Evolutionary conservation across 495 filamentous ascomycete genomes (phyloP).

Genomic region (Penicillium herquei): DNA sequence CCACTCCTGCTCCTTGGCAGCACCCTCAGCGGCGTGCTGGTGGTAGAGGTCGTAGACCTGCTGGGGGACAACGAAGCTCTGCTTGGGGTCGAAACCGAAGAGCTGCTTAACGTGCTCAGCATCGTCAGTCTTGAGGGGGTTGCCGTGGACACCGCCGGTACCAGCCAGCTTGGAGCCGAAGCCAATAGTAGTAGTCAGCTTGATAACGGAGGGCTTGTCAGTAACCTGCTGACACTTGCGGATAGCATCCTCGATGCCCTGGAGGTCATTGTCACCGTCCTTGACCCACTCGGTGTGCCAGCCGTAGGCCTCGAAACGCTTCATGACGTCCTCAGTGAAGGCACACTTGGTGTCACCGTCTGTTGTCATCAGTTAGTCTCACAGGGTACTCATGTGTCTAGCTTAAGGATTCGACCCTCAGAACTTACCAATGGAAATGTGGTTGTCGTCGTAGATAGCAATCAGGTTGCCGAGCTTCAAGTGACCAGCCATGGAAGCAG

Average conservation of each 20-base stretch:
- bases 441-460: conserved; percentile 96
- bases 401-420: background rate
- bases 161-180: conserved; percentile 93
- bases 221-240: conserved; percentile 79
- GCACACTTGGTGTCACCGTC: conserved; percentile 93
- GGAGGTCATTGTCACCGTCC: conserved; percentile 88
- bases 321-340: conserved; percentile 96
- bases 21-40: conserved; percentile 78
- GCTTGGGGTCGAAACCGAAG: conserved; percentile 94
- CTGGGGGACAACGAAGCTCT: conserved; percentile 92
- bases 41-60: conserved; percentile 90
- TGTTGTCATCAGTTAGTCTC: conserved; percentile 24
- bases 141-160: conserved; percentile 93
- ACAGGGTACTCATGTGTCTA: background rate
- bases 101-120: conserved; percentile 84
- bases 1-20: conserved; percentile 92
- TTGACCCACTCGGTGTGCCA: conserved; percentile 89
- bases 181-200: conserved; percentile 96
- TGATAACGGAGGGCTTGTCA: conserved; percentile 96
- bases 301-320: conserved; percentile 96
- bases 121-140: conserved; percentile 91
- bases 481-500: conserved; percentile 89
- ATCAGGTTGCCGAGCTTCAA: conserved; percentile 97
- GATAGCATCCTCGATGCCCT: conserved; percentile 85
- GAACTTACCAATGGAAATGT: conserved; percentile 80